These are phyloP conservation scores for Aspergillus bombycis DNA, from an alignment of 2,329 filamentous ascomycete genomes.

Conservation along the genomic window DNA sequence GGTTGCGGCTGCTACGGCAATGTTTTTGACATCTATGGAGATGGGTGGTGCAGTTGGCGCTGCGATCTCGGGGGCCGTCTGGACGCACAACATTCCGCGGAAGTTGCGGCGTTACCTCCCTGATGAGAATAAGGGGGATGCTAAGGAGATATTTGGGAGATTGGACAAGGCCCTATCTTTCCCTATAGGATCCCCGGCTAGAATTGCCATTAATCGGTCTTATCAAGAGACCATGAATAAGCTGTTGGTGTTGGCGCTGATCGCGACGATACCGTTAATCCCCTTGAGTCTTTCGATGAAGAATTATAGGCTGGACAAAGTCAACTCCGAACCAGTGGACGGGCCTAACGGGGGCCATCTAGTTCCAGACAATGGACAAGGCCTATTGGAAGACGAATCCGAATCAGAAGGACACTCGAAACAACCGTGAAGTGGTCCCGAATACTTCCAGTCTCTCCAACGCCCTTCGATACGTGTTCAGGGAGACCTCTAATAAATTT, in stretches of 20 bases:
- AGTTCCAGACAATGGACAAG: constrained; percentile 23
- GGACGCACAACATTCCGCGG: constrained; percentile 61
- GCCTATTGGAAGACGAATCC: constrained; percentile 18
- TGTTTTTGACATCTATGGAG: constrained; percentile 63
- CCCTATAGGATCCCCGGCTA: constrained; percentile 57
- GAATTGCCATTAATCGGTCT: constrained; percentile 63
- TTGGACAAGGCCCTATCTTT: constrained; percentile 61
- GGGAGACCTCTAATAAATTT: neutral
- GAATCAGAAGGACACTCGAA: constrained; percentile 28
- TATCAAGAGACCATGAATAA: constrained; percentile 69
- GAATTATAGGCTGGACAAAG: constrained; percentile 61
- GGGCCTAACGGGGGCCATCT: constrained; percentile 29
- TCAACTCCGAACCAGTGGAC: constrained; percentile 20
- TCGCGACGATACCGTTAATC: constrained; percentile 60
- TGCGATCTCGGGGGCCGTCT: constrained; percentile 66
- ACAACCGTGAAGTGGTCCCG: constrained; percentile 24
- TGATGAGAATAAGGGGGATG: constrained; percentile 42
- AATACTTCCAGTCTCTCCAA: neutral
- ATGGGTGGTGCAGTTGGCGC: constrained; percentile 64
- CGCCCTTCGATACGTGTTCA: no score
- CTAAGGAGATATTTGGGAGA: constrained; percentile 54
- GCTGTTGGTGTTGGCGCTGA: constrained; percentile 58
- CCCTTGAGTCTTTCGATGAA: constrained; percentile 59
- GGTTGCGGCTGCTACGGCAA: constrained; percentile 63
- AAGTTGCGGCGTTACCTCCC: constrained; percentile 57